Evolutionary conservation across 306 rosid species (phyloP).

Genomic region (Medicago ruthenica): DNA sequence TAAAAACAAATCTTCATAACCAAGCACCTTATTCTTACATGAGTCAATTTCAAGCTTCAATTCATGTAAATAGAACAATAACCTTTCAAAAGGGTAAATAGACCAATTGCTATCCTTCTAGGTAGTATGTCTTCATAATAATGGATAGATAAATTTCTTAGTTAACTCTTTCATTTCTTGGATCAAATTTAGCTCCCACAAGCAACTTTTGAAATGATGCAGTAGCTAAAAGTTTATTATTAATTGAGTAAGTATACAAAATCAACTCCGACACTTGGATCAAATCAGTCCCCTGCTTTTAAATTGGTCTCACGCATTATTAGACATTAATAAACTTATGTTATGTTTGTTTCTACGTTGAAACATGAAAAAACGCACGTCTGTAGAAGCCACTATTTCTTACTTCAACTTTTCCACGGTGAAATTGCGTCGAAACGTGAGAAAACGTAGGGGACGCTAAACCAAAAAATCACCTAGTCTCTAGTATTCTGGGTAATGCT

Average conservation of each 20-base stretch:
- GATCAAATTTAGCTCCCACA: not conserved
- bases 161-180: not conserved
- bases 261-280: too few species aligned
- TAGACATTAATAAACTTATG: too few species aligned
- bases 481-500: not conserved
- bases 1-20: constrained; percentile 1
- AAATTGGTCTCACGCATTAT: too few species aligned
- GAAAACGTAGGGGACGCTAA: too few species aligned
- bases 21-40: constrained; percentile 30
- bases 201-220: constrained; percentile 13
- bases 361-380: too few species aligned
- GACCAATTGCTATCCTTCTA: constrained; percentile 4
- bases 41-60: constrained; percentile 34
- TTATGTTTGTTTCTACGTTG: too few species aligned
- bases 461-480: not conserved
- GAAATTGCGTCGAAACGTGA: too few species aligned
- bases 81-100: not conserved
- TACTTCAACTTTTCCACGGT: too few species aligned
- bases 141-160: not conserved
- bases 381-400: too few species aligned
- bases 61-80: constrained; percentile 3
- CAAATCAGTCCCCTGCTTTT: too few species aligned
- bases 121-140: constrained; percentile 2
- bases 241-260: too few species aligned
- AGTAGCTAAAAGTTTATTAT: constrained; percentile 1